Percentiles rank a stretch among this genome's conserved stretches.
Conservation (phyloP, 371 early-diverging fungal genomes). For the Rhizomucor pusillus region DNA sequence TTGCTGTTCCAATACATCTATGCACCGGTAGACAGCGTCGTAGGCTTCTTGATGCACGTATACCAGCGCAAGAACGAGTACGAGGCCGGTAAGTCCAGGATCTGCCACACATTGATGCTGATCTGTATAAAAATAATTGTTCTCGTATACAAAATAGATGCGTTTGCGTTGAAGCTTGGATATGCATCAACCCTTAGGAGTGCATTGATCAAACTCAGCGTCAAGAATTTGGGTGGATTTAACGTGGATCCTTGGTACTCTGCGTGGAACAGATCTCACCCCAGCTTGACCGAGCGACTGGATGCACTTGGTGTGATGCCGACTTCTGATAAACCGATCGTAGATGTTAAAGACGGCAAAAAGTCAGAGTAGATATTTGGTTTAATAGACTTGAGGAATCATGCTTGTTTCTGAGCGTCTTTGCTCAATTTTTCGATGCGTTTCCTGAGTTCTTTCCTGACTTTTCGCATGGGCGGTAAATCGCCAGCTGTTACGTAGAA, state of each 20-base stretch:
- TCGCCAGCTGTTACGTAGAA: too few species aligned
- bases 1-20: constrained; percentile 81
- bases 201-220: constrained; percentile 88
- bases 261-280: constrained; percentile 94
- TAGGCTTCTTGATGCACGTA: constrained; percentile 77
- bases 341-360: constrained; percentile 14
- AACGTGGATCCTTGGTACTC: constrained; percentile 91
- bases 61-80: constrained; percentile 87
- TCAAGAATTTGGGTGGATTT: constrained; percentile 88
- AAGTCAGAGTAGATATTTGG: constrained; percentile 6
- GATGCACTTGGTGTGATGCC: constrained; percentile 59
- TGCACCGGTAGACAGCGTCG: constrained; percentile 75
- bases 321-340: constrained; percentile 39
- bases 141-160: constrained; percentile 52
- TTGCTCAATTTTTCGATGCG: constrained; percentile 9
- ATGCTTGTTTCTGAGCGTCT: too few species aligned
- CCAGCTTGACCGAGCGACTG: constrained; percentile 91
- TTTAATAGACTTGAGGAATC: too few species aligned
- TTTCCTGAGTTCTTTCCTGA: constrained; percentile 15
- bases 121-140: neutral
- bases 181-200: constrained; percentile 74
- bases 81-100: constrained; percentile 65
- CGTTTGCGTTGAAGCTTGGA: constrained; percentile 88
- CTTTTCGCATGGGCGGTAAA: too few species aligned
- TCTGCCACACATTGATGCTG: neutral